phyloP scores from a whole-genome alignment of 169 alveolate species.

The Plasmodium fragile region DNA sequence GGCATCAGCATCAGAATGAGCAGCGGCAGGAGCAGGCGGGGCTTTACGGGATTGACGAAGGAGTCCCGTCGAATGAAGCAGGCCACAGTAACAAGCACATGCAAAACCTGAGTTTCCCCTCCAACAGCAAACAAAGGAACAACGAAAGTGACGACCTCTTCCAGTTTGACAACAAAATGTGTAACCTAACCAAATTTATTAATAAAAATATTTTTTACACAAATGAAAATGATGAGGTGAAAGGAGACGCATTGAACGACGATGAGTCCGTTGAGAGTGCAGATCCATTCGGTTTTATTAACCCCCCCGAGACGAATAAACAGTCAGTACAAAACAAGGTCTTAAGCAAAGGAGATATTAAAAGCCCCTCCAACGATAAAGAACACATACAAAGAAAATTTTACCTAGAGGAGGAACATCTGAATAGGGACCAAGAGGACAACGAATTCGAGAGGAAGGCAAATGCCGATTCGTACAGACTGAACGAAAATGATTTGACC shows the following conservation, averaged over 20 bases:
- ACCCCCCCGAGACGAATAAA: not conserved
- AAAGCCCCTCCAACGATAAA: not conserved
- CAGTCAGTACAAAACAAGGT: not conserved
- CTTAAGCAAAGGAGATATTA: not conserved
- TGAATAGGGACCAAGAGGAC: not conserved
- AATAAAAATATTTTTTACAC: slow-evolving; percentile 33
- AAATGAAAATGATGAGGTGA: slow-evolving; percentile 32
- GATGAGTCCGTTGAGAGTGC: slow-evolving; percentile 19
- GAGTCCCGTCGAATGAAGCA: not conserved
- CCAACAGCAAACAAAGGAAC: not conserved
- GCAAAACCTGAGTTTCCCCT: not conserved
- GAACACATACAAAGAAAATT: not conserved
- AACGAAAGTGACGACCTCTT: slow-evolving; percentile 51
- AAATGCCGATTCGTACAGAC: not conserved
- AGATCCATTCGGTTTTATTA: slow-evolving; percentile 42
- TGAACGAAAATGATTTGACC: slow-evolving; percentile 12
- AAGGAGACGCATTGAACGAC: not conserved
- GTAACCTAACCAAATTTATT: slow-evolving; percentile 61
- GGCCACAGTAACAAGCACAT: not conserved
- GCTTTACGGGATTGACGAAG: not conserved
- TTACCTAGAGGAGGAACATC: not conserved
- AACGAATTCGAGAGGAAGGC: not conserved
- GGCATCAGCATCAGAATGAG: not conserved
- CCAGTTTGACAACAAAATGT: slow-evolving; percentile 52
- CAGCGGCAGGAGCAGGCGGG: not conserved